Evolutionary conservation across 129 eudicot species (phyloP), one percentile per base, ranked within the genome.

Genomic region (Lactuca saligna): DNA sequence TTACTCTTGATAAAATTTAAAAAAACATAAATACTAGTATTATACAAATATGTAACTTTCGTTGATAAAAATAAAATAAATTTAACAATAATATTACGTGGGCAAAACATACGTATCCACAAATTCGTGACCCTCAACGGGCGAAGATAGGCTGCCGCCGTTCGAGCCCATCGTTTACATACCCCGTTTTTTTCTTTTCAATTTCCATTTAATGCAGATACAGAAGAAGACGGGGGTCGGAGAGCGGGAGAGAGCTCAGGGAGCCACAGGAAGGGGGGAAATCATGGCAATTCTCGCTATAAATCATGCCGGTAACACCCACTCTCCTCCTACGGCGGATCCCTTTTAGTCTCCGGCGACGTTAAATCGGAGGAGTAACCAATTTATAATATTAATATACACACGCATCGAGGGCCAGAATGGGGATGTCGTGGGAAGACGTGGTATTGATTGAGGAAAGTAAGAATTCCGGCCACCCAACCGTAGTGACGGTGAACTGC

Each of bases 351-450:
- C 50, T 51, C 77, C 69, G 53, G 20, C 53, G 42, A 5, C 76
- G 39, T 49, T 34, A 17, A 72, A 6, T 69, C 57, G 57, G 57
- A 53, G 57, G 17, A 53, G 17, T 3, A 46, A 39, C 29, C 41
- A 44, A 3, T 20, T 17, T 58, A 35, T n/a, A 4, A 35, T 37
- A 17, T 61, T 37, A n/a, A 3, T 35, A 57, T 42, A 41, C 55
- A 69, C 25, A 57, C 5, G 33, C n/a, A n/a, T 2, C 17, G 31
- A 51, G 38, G 38, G 54, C 6, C 42, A 63, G 50, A 17, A 86
- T 86, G 94, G 85, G 85, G 13, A 76, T 84, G 62, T 66, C 82
- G 6, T 87, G 77, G 74, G 94, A 87, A 69, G 94, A 87, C 65
- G 79, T 75, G 14, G 94, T 87, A 7, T 8, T 81, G 71, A 75